A percentile compares a stretch with the other conserved stretches of the same genome.
Evolutionary conservation across 345 rosid genomes (phyloP).

Genomic region (Linum usitatissimum): DNA sequence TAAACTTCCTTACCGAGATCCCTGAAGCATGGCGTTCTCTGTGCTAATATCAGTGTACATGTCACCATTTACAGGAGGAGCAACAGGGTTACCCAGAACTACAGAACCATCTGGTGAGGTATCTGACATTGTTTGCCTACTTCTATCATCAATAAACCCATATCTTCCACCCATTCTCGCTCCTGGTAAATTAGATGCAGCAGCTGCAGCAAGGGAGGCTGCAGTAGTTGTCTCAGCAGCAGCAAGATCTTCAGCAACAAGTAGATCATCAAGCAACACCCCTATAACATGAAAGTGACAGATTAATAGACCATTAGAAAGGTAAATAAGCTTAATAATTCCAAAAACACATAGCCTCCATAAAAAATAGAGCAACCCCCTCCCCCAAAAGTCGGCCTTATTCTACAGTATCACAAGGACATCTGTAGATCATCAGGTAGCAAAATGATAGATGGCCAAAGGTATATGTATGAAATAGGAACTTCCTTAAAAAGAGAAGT

Average conservation of each 20-base stretch:
- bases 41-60: slow-evolving; percentile 89
- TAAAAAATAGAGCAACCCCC: too few relatives aligned
- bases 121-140: slow-evolving; percentile 52
- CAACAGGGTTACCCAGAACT: slow-evolving; percentile 87
- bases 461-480: background rate
- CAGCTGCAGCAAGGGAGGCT: slow-evolving; percentile 87
- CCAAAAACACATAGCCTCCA: background rate
- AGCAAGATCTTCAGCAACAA: slow-evolving; percentile 93
- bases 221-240: slow-evolving; percentile 87
- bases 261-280: slow-evolving; percentile 91
- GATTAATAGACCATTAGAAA: background rate
- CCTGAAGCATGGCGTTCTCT: slow-evolving; percentile 78
- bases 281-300: slow-evolving; percentile 38
- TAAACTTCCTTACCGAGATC: slow-evolving; percentile 46
- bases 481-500: background rate
- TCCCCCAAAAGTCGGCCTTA: too few relatives aligned
- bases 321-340: background rate
- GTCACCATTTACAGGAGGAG: slow-evolving; percentile 88
- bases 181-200: slow-evolving; percentile 55
- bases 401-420: too few relatives aligned
- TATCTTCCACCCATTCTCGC: slow-evolving; percentile 63
- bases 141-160: slow-evolving; percentile 72
- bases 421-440: background rate
- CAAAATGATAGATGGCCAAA: background rate
- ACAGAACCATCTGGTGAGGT: slow-evolving; percentile 72